Evolutionary conservation across 768 basidiomycete genomes (phyloP).

Genomic region (Lentinula lateritia): DNA sequence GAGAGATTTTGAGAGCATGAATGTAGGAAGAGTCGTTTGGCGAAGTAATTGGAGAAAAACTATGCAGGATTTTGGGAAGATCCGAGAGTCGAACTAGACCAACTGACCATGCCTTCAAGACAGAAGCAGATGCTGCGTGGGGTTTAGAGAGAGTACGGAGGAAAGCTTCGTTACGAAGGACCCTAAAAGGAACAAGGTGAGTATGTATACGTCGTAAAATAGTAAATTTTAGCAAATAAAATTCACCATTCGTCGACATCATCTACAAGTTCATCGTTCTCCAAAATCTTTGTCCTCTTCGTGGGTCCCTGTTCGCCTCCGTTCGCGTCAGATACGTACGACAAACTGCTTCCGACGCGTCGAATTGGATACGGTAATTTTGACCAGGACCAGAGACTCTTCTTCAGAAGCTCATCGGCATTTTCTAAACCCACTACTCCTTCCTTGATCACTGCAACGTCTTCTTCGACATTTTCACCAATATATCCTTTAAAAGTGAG

Average conservation of each 20-base stretch:
- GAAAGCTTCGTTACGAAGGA: slow-evolving; percentile 10
- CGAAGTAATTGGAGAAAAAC: background rate
- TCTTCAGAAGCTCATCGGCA: background rate
- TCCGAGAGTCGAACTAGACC: slow-evolving; percentile 10
- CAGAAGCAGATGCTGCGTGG: background rate
- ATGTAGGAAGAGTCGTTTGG: background rate
- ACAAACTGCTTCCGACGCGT: slow-evolving; percentile 2
- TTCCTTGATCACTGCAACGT: background rate
- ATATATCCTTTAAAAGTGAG: background rate
- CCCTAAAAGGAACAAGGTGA: slow-evolving; percentile 6
- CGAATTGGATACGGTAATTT: background rate
- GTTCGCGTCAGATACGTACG: background rate
- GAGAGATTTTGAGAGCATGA: slow-evolving; percentile 1
- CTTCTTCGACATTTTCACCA: background rate
- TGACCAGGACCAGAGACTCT: background rate
- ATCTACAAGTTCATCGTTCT: slow-evolving; percentile 9
- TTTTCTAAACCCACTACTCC: background rate
- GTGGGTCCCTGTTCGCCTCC: background rate
- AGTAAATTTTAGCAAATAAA: background rate
- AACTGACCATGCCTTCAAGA: slow-evolving; percentile 5
- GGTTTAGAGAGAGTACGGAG: slow-evolving; percentile 10
- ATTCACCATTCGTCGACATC: slow-evolving; percentile 14
- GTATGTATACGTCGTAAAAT: background rate
- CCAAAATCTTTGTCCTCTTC: slow-evolving; percentile 10
- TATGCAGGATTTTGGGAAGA: background rate